Percentiles rank a stretch among this genome's conserved stretches.
phyloP scores from a whole-genome alignment of 2,329 filamentous ascomycete genomes.

The Aureobasidium sp. region DNA sequence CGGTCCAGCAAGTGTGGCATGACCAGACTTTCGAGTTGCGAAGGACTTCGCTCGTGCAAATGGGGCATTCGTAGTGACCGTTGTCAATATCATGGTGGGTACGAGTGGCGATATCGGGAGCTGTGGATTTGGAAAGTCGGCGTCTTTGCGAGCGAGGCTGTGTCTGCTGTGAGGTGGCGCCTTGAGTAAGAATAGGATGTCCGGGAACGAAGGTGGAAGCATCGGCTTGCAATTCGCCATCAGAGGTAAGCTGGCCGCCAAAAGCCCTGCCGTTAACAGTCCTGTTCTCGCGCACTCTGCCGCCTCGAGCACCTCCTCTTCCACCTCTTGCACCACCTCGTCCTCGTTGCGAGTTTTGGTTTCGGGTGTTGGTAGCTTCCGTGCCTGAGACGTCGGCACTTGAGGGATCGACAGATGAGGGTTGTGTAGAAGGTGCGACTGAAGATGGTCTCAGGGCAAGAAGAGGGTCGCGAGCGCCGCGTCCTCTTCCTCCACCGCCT shows the following conservation, averaged over 20 bases:
- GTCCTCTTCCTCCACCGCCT: conserved; percentile 21
- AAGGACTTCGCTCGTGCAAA: conserved; percentile 79
- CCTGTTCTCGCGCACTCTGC: conserved; percentile 18
- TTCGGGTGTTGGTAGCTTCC: background rate
- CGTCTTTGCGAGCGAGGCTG: conserved; percentile 28
- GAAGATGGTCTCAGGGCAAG: conserved; percentile 25
- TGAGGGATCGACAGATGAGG: conserved; percentile 9
- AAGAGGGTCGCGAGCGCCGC: conserved; percentile 18
- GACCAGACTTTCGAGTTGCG: conserved; percentile 80
- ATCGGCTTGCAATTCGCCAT: conserved; percentile 36
- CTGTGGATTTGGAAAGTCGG: conserved; percentile 38
- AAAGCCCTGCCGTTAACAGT: conserved; percentile 39
- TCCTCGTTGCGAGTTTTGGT: conserved; percentile 12
- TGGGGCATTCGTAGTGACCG: conserved; percentile 91
- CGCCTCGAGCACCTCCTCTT: conserved; percentile 17
- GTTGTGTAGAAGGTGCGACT: conserved; percentile 19
- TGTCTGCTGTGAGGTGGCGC: conserved; percentile 30
- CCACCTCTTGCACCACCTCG: conserved; percentile 15
- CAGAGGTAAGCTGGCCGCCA: conserved; percentile 38
- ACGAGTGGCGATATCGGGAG: conserved; percentile 59
- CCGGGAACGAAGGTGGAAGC: conserved; percentile 44
- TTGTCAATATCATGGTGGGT: conserved; percentile 50
- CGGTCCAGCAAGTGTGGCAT: conserved; percentile 86
- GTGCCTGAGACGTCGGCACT: conserved; percentile 10
- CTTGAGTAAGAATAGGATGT: conserved; percentile 22